phyloP scores from a whole-genome alignment of 257 asterid genomes.

The Leptodermis oblonga region DNA sequence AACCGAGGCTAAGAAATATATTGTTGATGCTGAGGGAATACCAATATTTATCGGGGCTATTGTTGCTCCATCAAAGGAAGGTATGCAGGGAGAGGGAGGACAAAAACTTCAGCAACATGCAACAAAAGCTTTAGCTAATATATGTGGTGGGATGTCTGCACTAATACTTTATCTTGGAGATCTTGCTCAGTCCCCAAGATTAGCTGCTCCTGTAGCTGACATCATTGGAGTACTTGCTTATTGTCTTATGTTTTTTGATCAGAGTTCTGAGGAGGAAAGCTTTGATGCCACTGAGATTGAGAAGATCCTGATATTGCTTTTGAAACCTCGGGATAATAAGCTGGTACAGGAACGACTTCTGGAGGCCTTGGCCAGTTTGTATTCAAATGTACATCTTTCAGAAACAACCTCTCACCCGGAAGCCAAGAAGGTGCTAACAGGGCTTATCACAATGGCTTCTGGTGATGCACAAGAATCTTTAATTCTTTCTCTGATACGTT shows the following conservation, averaged over 20 bases:
- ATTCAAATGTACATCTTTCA: slow-evolving; percentile 50
- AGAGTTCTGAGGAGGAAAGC: slow-evolving; percentile 38
- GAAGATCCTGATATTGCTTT: slow-evolving; percentile 52
- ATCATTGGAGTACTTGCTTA: slow-evolving; percentile 88
- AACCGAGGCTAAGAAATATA: slow-evolving; percentile 45
- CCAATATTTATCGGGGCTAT: slow-evolving; percentile 66
- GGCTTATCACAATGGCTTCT: slow-evolving; percentile 64
- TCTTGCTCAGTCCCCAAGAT: slow-evolving; percentile 79
- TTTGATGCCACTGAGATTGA: slow-evolving; percentile 53
- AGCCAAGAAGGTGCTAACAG: slow-evolving; percentile 73
- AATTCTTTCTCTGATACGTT: slow-evolving; percentile 47
- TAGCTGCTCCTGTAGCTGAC: slow-evolving; percentile 86
- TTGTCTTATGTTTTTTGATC: slow-evolving; percentile 62
- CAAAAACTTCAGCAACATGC: slow-evolving; percentile 69
- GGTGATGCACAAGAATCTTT: slow-evolving; percentile 68
- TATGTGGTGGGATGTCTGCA: slow-evolving; percentile 66
- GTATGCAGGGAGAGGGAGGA: slow-evolving; percentile 73
- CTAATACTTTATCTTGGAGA: slow-evolving; percentile 69
- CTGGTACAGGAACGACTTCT: slow-evolving; percentile 77
- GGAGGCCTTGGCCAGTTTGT: slow-evolving; percentile 81
- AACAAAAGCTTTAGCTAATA: slow-evolving; percentile 59
- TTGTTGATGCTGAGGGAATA: slow-evolving; percentile 63
- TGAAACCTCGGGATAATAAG: slow-evolving; percentile 84
- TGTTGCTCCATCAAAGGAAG: slow-evolving; percentile 83
- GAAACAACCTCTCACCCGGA: slow-evolving; percentile 46